Conservation (phyloP, 345 rosid species). For the Acer yangbiense region DNA sequence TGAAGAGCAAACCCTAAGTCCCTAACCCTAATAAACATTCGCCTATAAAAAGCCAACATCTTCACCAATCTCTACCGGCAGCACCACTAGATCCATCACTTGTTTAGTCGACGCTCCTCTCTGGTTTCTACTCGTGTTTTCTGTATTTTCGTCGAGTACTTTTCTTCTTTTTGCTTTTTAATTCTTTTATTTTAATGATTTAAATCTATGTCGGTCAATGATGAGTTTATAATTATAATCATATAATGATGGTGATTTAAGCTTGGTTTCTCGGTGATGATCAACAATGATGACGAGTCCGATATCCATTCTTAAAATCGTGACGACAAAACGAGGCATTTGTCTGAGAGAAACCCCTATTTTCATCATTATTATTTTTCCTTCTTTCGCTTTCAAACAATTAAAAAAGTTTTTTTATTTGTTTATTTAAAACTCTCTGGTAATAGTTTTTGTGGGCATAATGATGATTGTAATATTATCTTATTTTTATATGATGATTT, state of each 20-base stretch:
- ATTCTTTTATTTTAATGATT: too few species aligned
- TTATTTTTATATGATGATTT: slow-evolving; percentile 34
- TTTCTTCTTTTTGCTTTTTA: too few species aligned
- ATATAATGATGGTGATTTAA: too few species aligned
- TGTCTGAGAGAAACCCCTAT: slow-evolving; percentile 55
- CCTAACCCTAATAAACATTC: neutral
- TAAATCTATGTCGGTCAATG: too few species aligned
- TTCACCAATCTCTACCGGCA: neutral
- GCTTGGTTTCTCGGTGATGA: slow-evolving; percentile 53
- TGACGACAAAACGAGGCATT: slow-evolving; percentile 75
- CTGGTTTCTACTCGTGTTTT: too few species aligned
- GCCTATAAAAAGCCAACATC: slow-evolving; percentile 1
- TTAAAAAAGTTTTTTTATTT: neutral
- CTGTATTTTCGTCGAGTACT: too few species aligned
- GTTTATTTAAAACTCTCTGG: neutral
- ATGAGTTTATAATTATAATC: too few species aligned
- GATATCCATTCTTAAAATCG: slow-evolving; percentile 52
- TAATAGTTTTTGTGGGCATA: slow-evolving; percentile 15
- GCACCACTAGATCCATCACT: too few species aligned
- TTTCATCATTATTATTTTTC: neutral
- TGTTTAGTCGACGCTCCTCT: too few species aligned
- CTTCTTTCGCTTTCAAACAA: neutral
- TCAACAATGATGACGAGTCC: slow-evolving; percentile 65
- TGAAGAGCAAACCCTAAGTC: neutral
- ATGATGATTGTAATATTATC: slow-evolving; percentile 44